Base-by-base conservation (phyloP, 129 eudicot species). In the Oenanthe sinensis region DNA sequence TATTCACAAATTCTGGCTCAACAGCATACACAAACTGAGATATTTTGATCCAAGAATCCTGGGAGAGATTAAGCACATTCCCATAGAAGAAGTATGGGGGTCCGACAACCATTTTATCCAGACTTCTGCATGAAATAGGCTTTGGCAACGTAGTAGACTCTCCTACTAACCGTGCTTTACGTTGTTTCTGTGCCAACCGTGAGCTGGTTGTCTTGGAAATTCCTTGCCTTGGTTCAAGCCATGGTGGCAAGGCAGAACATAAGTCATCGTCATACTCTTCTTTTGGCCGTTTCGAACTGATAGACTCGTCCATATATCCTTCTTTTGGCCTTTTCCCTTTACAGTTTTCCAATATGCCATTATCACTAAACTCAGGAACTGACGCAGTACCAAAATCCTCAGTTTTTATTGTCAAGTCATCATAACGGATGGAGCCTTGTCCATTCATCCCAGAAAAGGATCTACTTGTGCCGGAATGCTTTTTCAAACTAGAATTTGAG, bases 31-130 rank as follows among this genome's bases (percentile, higher is more conserved):
- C 74, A 62, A 87, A 92, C 69, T 92, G 95, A 47, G 97, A 87
- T 52, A 96, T 83, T 83, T 90, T 96, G 78, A 73, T 74, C 99
- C 99, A 96, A 48, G 93, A 86, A 76, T 85, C 92, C 1, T 76
- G 87, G 37, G 95, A 88, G 75, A 92, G 79, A 58, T 86, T 89
- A 69, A 84, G 84, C 43, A 90, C 88, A 80, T 86, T 89, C 8
- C 99, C 99, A 9, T 92, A 96, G 69, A 96, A 86, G 81, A 96
- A 96, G 50, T 88, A 92, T 0, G 99, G 99, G 54, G 97, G 91
- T 77, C 81, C 82, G 24, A 92, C 86, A 40, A 83, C 95, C 89
- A 85, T 86, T 26, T 74, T 78, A 77, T 85, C 89, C 54, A 87
- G 88, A 71, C 85, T 86, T 78, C 83, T 83, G 72, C 91, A 79